Conservation (phyloP, 2,329 filamentous ascomycete genomes). For the Paraphaeosphaeria minitans region DNA sequence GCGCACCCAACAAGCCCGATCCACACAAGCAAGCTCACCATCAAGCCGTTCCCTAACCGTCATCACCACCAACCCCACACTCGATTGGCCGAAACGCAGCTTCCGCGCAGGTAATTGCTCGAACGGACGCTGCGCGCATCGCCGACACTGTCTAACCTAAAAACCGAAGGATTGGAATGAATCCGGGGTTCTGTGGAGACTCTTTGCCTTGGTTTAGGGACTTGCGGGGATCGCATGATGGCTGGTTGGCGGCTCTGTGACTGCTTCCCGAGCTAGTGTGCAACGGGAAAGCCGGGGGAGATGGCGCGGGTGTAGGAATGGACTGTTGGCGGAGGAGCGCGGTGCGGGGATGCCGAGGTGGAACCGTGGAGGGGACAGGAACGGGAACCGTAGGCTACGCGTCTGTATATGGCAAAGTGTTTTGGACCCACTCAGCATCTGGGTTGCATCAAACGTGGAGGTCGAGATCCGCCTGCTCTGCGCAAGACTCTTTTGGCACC, state of each 20-base stretch:
- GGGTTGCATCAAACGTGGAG: background rate
- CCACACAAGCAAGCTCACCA: background rate
- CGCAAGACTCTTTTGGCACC: too few relatives aligned
- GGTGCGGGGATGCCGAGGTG: background rate
- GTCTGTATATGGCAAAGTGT: background rate
- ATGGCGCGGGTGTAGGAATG: slow-evolving; percentile 1
- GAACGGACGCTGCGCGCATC: background rate
- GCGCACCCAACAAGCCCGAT: background rate
- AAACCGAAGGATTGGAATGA: background rate
- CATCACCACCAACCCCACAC: slow-evolving; percentile 2
- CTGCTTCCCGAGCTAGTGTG: background rate
- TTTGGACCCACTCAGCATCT: background rate
- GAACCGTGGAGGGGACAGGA: background rate
- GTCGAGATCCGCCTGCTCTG: too few relatives aligned
- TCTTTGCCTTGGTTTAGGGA: background rate
- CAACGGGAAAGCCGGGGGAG: slow-evolving; percentile 6
- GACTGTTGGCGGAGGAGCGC: background rate
- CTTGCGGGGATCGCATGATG: slow-evolving; percentile 12
- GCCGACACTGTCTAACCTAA: background rate
- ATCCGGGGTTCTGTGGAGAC: slow-evolving; percentile 4
- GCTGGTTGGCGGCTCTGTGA: slow-evolving; percentile 9
- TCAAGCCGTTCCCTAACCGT: background rate
- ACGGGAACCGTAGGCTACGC: slow-evolving; percentile 2
- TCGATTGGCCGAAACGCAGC: background rate
- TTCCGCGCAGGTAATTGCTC: background rate